Base-by-base conservation (phyloP, 371 early-diverging fungal genomes). In the Phascolomyces articulosus region DNA sequence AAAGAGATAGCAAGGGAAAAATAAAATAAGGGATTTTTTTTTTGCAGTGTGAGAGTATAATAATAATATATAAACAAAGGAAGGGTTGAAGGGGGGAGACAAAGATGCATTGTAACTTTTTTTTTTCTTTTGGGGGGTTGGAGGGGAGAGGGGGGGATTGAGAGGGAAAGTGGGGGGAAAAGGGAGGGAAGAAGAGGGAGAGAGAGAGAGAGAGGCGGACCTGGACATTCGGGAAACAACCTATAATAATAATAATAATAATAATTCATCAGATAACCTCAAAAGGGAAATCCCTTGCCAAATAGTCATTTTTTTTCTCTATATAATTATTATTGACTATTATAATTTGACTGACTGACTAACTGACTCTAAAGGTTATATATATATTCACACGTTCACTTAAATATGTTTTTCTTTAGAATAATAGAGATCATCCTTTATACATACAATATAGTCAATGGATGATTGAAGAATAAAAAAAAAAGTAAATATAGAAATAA, bases 211-310 rank as follows among this genome's bases (percentile, higher is more conserved):
- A 40, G 31, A 29, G 21, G 28, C 60, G 44, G 60, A 40, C 40
- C 28, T 47, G 23, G 28, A 53, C 47, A 47, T 34, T 49, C 62
- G 48, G 49, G 49, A 47, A 51, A 34, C 38, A 21, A 16, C 51
- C 31, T 34, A 34, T 15, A n/a, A n/a, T n/a, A n/a, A n/a, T n/a
- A n/a, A n/a, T n/a, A n/a, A n/a, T n/a, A n/a, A n/a, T n/a, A n/a
- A 44, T 44, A 44, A 44, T 44, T 18, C 51, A 23, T 47, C 48
- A 34, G 51, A 58, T 65, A 59, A 24, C 60, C 54, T 29, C 59
- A 65, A 58, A 58, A 51, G 65, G 65, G 20, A 65, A n/a, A 59
- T 65, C 60, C 65, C 56, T 65, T 38, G 55, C 63, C 41, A 55
- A 63, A 55, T 63, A 48, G 62, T 61, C 34, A 18, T 21, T 28